Evolutionary conservation across 1,284 basidiomycete genomes (phyloP), one percentile per base, ranked within the genome.

Genomic region (Dichomitus squalens): DNA sequence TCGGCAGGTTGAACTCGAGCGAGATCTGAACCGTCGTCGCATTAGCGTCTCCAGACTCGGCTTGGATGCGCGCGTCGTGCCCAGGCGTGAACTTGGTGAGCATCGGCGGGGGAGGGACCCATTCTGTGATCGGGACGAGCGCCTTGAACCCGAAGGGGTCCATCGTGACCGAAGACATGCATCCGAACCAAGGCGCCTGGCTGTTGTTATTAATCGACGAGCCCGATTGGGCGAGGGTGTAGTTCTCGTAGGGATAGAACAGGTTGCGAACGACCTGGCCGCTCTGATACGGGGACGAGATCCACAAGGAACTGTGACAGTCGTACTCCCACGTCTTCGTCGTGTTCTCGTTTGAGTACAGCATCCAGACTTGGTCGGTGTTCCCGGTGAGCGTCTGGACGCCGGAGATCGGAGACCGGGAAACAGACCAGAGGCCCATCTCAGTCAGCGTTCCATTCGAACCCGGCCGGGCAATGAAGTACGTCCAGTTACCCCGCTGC

Each of bases 401-500:
- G 25, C 69, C 73, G 1, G 74, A 27, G 35, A 93, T 79, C 12
- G 80, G 86, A 3, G 86, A 78, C 33, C 93, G 85, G 4, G 86
- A 85, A 20, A 87, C 83, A 1, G 92, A 89, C 89, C 90, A 96
- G 16, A 95, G 76, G 60, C 94, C 94, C 79, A 94, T 85, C 72
- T 95, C 92, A 0, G 93, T 93, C 44, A 71, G 68, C 0, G 91
- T 92, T 7, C 72, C 68, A 69, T 94, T 92, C 16, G 94, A 96
- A 70, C 93, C 93, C 4, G 93, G 91, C 8, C 89, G 84, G 57
- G 87, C 74, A 59, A 93, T 91, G 46, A 71, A 73, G 66, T 85
- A 79, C 0, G 94, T 95, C 91, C 89, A 92, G 70, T 92, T 94
- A 52, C 91, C 90, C 63, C 83, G 81, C 60, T 90, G 85, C 12